Evolutionary conservation across 179 eudicot species (phyloP), one percentile per base, ranked within the genome.

Genomic region (Silene coronaria): DNA sequence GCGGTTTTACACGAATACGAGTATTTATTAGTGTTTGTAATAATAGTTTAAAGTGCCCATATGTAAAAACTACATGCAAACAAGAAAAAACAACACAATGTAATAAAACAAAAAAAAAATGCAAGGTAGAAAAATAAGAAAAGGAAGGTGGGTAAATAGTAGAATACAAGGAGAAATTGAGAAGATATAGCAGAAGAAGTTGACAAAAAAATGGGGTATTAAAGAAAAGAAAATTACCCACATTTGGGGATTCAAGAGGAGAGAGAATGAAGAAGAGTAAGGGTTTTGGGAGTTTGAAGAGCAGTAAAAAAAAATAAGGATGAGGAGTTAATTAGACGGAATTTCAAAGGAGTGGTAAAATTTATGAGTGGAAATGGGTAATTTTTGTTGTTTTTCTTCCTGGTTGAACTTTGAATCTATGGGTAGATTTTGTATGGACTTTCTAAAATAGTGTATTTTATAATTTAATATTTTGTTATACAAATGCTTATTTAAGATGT

Each of bases 31-130:
- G 6, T 38, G 12, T 38, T 38, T 12, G 23, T 59, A 58, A 48
- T 59, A 69, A 69, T 61, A 26, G 11, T 1, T 6, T n/a, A 73
- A n/a, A 38, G 45, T 38, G 61, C 57, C 68, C 57, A 61, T 1
- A 73, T 60, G 24, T 0, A 19, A 60, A 34, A 59, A 73, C 55
- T 32, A 72, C 76, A 73, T 73, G 76, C 76, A 73, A 42, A 19
- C 16, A 22, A 9, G 26, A 9, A 28, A 62, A 62, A 3, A 21
- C 2, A 63, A 6, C 12, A 45, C 1, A 62, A 0, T 38, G 42
- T 36, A 24, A 34, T 65, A 65, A 26, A 24, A 34, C 71, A 65
- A 26, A 38, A 79, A 61, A 48, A 46, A 21, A 30, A 3, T 26
- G 3, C 24, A 62, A 70, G 38, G 3, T 58, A 8, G 0, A 59